Evolutionary conservation across 2,329 filamentous ascomycete species (phyloP).

Genomic region (Aspergillus latus): DNA sequence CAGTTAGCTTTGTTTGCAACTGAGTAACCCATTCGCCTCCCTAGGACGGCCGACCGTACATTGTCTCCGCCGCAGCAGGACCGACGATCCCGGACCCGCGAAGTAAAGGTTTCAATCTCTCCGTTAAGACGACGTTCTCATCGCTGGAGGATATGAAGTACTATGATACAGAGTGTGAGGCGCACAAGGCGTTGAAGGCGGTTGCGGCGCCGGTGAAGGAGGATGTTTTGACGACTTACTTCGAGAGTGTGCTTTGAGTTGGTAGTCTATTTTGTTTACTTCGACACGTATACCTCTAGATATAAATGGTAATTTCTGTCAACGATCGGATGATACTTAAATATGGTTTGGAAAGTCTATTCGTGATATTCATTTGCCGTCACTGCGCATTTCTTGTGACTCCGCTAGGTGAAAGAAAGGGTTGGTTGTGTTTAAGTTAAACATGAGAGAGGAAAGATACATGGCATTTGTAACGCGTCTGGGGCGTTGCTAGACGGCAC

Average conservation of each 20-base stretch:
- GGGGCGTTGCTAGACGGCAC: slow-evolving; percentile 14
- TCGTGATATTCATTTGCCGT: slow-evolving; percentile 4
- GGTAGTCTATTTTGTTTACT: not conserved
- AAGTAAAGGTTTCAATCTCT: slow-evolving; percentile 65
- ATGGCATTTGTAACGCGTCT: slow-evolving; percentile 17
- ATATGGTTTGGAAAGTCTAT: slow-evolving; percentile 1
- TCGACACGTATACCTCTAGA: too few relatives aligned
- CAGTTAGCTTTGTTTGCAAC: not conserved
- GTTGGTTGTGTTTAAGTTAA: not conserved
- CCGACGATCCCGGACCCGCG: slow-evolving; percentile 58
- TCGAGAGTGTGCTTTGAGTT: slow-evolving; percentile 36
- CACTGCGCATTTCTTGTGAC: not conserved
- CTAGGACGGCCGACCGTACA: slow-evolving; percentile 71
- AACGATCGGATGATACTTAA: not conserved
- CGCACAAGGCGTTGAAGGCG: slow-evolving; percentile 52
- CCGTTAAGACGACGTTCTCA: slow-evolving; percentile 63
- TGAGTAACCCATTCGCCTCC: not conserved
- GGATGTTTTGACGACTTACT: slow-evolving; percentile 40
- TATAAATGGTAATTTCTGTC: not conserved
- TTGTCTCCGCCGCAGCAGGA: slow-evolving; percentile 59
- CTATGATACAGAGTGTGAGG: slow-evolving; percentile 63
- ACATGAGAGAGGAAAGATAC: slow-evolving; percentile 8
- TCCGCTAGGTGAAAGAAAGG: not conserved
- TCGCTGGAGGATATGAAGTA: slow-evolving; percentile 67
- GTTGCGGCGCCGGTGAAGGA: slow-evolving; percentile 33